Evolutionary conservation across 2,329 filamentous ascomycete genomes (phyloP), one percentile per base, ranked within the genome.

Genomic region (Talaromyces pinophilus): DNA sequence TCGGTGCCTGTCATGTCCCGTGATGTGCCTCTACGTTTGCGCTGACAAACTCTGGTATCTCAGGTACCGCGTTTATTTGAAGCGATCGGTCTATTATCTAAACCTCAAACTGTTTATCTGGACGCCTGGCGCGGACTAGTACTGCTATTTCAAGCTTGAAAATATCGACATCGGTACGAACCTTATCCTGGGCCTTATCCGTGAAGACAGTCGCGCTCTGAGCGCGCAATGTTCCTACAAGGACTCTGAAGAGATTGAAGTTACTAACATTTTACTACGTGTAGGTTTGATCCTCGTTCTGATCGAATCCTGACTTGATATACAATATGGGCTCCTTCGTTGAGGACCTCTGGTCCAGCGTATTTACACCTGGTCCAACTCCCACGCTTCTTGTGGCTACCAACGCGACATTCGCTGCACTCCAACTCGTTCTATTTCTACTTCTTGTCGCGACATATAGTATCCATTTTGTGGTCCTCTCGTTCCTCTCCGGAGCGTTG

Each of bases 331-430:
- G 77, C 48, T 80, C 77, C 71, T 89, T 89, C 79, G 74, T 96
- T 69, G 84, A 88, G 75, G 87, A 93, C 71, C 90, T 97, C 68
- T 96, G 92, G 91, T 87, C 91, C 76, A 96, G 92, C 75, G 89
- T 98, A 83, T 97, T 98, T 85, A 95, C 90, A 5, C 92, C 94
- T 0, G 95, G 95, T 66, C 88, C 94, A 57, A 97, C 93, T 0
- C 92, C 92, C 15, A 91, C 92, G 59, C 88, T 99, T 70, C 86
- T 98, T 65, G 82, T 93, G 75, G 95, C 95, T 67, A 96, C 95
- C 67, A 98, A 99, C 81, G 88, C 85, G 76, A 90, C 92, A 68
- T 99, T 99, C 78, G 93, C 89, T 69, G 87, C 88, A 50, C 89
- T 99, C 19, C 95, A 98, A 79, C 67, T 90, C 69, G 84, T 96